Evolutionary conservation across 148 eudicot genomes (phyloP).

Genomic region (Chenopodium album): DNA sequence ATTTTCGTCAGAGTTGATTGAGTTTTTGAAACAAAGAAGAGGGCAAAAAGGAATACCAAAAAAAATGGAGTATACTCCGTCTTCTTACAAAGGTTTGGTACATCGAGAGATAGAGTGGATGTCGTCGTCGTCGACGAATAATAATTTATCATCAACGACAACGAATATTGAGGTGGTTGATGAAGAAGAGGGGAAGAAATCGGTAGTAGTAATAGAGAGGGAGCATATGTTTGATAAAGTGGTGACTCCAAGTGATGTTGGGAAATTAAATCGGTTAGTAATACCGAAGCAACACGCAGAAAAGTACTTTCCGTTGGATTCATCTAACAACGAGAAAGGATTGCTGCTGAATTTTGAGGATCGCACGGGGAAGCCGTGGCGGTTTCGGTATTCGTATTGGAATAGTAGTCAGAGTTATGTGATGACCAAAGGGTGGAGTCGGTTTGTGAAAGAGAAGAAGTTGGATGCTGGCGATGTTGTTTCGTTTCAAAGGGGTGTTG

Average conservation of each 20-base stretch:
- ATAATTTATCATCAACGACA: conserved; percentile 1
- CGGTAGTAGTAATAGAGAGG: conserved; percentile 34
- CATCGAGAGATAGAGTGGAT: not conserved
- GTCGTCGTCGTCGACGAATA: not conserved
- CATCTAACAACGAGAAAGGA: conserved; percentile 50
- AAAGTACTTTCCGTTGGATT: conserved; percentile 73
- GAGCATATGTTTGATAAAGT: conserved; percentile 84
- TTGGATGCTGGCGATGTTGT: conserved; percentile 75
- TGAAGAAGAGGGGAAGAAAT: not conserved
- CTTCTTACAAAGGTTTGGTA: not conserved
- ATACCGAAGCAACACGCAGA: conserved; percentile 88
- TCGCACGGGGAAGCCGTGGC: conserved; percentile 67
- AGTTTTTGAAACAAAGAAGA: not conserved
- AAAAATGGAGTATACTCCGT: not conserved
- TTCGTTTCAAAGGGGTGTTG: conserved; percentile 60
- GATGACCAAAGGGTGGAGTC: conserved; percentile 87
- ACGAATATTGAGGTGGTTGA: not conserved
- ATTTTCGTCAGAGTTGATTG: not conserved
- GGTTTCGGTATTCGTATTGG: conserved; percentile 84
- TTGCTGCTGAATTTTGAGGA: conserved; percentile 71
- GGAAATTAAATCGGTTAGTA: conserved; percentile 71
- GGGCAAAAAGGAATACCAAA: not conserved
- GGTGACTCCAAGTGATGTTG: conserved; percentile 87
- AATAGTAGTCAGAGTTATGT: conserved; percentile 93
- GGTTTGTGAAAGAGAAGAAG: conserved; percentile 87